Evolutionary conservation across 495 filamentous ascomycete species (phyloP).

Genomic region (Lichina pygmaea): DNA sequence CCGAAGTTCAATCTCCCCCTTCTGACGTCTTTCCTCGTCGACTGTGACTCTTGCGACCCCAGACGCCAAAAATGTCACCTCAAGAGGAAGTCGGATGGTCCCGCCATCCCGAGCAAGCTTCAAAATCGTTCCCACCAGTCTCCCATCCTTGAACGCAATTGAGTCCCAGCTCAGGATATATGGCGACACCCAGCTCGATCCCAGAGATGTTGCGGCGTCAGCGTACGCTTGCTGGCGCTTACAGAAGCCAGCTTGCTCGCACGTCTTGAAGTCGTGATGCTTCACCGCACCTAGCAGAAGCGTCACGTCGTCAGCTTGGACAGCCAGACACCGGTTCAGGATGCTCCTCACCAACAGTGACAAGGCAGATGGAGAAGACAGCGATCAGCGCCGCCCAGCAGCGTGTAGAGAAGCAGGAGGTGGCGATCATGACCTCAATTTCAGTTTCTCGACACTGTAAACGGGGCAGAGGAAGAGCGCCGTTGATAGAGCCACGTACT

Average conservation of each 20-base stretch:
- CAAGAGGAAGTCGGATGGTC: constrained; percentile 53
- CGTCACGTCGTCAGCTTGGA: neutral
- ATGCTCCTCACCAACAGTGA: neutral
- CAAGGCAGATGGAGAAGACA: neutral
- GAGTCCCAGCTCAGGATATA: constrained; percentile 50
- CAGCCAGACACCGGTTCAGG: neutral
- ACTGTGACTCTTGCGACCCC: constrained; percentile 65
- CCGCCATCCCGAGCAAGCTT: constrained; percentile 39
- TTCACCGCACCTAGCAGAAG: constrained; percentile 47
- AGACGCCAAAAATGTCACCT: constrained; percentile 65
- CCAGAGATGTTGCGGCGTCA: constrained; percentile 36
- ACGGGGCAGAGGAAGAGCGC: too few species aligned
- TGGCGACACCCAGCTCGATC: constrained; percentile 47
- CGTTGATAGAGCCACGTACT: too few species aligned
- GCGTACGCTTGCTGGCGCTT: constrained; percentile 78
- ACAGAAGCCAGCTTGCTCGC: constrained; percentile 85
- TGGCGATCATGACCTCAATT: constrained; percentile 14
- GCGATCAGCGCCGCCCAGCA: too few species aligned
- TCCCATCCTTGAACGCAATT: constrained; percentile 49
- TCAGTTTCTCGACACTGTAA: too few species aligned
- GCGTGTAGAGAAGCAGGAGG: constrained; percentile 7
- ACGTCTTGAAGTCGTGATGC: constrained; percentile 89
- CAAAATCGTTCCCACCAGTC: constrained; percentile 48
- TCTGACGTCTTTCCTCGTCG: constrained; percentile 73
- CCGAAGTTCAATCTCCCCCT: constrained; percentile 67